phyloP scores from a whole-genome alignment of 805 yeast species.

The Saccharomycopsis guyanensis region DNA sequence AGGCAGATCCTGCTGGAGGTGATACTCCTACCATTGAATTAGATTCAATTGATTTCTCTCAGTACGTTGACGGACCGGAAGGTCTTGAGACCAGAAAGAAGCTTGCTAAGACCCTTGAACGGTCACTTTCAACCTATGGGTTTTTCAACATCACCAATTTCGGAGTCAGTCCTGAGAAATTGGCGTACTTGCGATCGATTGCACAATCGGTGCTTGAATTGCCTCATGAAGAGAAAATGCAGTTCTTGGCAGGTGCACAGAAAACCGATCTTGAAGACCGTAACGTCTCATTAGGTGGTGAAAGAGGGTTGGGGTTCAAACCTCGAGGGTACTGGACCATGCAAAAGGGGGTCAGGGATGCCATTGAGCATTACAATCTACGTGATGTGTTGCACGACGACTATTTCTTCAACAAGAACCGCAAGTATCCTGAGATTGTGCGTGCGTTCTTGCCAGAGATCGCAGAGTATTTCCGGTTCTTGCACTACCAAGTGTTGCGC shows the following conservation, averaged over 20 bases:
- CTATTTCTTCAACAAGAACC: slow-evolving; percentile 9
- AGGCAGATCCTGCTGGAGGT: slow-evolving; percentile 23
- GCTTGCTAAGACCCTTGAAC: slow-evolving; percentile 33
- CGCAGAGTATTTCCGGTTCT: slow-evolving; percentile 30
- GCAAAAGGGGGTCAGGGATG: slow-evolving; percentile 31
- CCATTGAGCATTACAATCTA: slow-evolving; percentile 33
- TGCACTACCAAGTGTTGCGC: slow-evolving; percentile 32
- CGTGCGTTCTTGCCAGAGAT: slow-evolving; percentile 32
- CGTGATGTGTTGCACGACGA: slow-evolving; percentile 24
- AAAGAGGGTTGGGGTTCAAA: slow-evolving; percentile 34
- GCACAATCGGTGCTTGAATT: slow-evolving; percentile 25
- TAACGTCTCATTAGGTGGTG: slow-evolving; percentile 29
- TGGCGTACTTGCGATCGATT: slow-evolving; percentile 28
- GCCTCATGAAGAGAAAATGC: slow-evolving; percentile 24
- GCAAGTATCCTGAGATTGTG: slow-evolving; percentile 35
- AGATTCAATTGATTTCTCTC: slow-evolving; percentile 32
- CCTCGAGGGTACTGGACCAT: slow-evolving; percentile 37
- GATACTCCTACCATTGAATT: slow-evolving; percentile 20
- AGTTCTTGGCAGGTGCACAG: slow-evolving; percentile 27
- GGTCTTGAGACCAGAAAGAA: slow-evolving; percentile 26
- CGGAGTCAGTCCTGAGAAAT: slow-evolving; percentile 24
- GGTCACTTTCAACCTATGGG: slow-evolving; percentile 35
- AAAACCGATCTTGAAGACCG: slow-evolving; percentile 26
- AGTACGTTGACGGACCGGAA: slow-evolving; percentile 32
- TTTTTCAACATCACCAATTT: slow-evolving; percentile 28